Base-by-base conservation (phyloP, 495 filamentous ascomycete genomes). In the Neurospora sp. region DNA sequence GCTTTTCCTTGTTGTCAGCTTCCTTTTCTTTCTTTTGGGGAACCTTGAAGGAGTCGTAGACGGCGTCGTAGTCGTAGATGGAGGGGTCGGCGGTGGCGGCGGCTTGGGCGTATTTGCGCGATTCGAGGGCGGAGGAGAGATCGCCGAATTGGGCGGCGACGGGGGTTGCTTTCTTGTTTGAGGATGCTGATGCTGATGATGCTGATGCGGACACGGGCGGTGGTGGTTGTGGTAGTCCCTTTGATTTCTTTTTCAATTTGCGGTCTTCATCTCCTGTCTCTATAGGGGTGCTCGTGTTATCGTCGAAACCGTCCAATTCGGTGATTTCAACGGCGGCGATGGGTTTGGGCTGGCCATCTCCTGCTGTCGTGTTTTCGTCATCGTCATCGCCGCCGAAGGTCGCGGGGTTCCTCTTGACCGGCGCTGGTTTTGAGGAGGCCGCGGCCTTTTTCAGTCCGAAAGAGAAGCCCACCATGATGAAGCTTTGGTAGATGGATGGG, bases 1-100 rank as follows among this genome's bases (percentile, higher is more conserved):
- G 86, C 61, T 89, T 83, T 70, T 90, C 84, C 4, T 70, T 71
- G 16, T 76, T 77, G 38, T 82, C 77, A 16, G 83, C 83, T 10
- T 82, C 78, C 35, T 83, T 77, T 14, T 83, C 82, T 2, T 72
- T 72, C 71, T 79, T 81, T 69, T 78, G 81, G 53, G 85, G 77
- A 4, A 83, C 84, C 69, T 87, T 86, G 69, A 90, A 81, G 9
- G 89, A 89, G 73, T 93, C 91, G 80, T 91, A 92, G 14, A 89
- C 89, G 3, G 83, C 85, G 75, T 93, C 91, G 80, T 93, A 94
- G 80, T 93, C 91, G 82, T 92, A 94, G 76, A 94, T 90, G 38
- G 85, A 86, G 5, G 91, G 81, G 78, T 94, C 91, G 10, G 88
- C 71, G 48, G 83, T 82, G 39, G 85, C 83, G n/a, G 90, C 90